phyloP scores from a whole-genome alignment of 1,139 yeast genomes.

The Casaregolazyma lundiana region DNA sequence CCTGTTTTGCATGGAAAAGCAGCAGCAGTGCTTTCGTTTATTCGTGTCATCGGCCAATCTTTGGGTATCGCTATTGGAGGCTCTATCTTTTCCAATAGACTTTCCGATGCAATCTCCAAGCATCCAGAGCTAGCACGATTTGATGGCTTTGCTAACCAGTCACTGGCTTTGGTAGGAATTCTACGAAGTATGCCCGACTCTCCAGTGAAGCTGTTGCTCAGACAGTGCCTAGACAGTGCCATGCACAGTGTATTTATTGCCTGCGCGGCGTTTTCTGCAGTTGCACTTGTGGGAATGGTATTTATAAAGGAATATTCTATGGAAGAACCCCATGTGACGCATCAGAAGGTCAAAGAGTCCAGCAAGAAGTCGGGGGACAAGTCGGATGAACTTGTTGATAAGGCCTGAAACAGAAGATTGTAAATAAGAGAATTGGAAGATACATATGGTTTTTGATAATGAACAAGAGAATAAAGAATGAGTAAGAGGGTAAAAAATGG shows the following conservation, averaged over 20 bases:
- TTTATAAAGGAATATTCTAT: constrained; percentile 26
- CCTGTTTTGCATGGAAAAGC: constrained; percentile 50
- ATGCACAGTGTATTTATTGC: constrained; percentile 22
- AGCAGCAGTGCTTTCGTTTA: constrained; percentile 39
- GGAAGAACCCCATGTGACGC: constrained; percentile 12
- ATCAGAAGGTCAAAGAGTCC: neutral
- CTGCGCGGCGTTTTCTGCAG: constrained; percentile 22
- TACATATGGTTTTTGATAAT: too few relatives aligned
- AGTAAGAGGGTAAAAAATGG: too few relatives aligned
- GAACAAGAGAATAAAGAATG: too few relatives aligned
- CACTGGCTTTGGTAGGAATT: constrained; percentile 22
- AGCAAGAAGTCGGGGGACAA: neutral
- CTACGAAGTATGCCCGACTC: constrained; percentile 20
- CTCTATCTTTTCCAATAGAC: constrained; percentile 39
- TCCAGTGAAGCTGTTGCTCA: constrained; percentile 15
- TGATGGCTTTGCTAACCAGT: constrained; percentile 16
- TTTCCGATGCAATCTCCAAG: constrained; percentile 16
- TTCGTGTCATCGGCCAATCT: constrained; percentile 36
- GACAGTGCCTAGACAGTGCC: constrained; percentile 19
- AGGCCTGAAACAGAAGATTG: too few relatives aligned
- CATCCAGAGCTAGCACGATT: constrained; percentile 16
- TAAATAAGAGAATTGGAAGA: too few relatives aligned
- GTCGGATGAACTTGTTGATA: neutral
- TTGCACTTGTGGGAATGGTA: constrained; percentile 20
- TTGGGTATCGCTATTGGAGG: constrained; percentile 51